Conservation (phyloP, 495 filamentous ascomycete species). For the Aspergillus funiculosus region DNA sequence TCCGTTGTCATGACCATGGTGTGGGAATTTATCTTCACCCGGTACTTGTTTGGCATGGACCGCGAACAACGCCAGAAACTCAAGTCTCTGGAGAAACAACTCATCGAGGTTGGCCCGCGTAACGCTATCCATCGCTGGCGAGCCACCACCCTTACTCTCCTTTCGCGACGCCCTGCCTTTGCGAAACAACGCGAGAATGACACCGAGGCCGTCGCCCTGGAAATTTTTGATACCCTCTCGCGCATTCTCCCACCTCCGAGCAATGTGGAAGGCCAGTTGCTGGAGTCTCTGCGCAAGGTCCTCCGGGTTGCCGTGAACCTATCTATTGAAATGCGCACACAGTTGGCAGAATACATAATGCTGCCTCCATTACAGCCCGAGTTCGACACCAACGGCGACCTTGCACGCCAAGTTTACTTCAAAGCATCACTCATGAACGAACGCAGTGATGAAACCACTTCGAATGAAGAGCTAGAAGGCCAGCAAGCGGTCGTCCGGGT, state of each 20-base stretch:
- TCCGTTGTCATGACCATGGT: conserved; percentile 96
- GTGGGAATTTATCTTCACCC: conserved; percentile 95
- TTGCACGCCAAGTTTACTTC: conserved; percentile 75
- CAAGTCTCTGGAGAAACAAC: conserved; percentile 82
- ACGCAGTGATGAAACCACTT: conserved; percentile 60
- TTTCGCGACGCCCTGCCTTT: conserved; percentile 71
- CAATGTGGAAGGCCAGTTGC: conserved; percentile 65
- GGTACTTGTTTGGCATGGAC: conserved; percentile 98
- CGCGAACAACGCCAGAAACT: conserved; percentile 94
- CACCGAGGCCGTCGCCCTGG: conserved; percentile 81
- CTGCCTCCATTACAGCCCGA: conserved; percentile 90
- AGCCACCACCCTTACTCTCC: conserved; percentile 82
- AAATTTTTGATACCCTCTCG: conserved; percentile 72
- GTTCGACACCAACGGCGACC: conserved; percentile 87
- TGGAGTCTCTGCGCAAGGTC: conserved; percentile 75
- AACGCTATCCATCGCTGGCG: conserved; percentile 92
- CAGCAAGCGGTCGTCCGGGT: conserved; percentile 74
- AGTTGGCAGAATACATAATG: conserved; percentile 95
- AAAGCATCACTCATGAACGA: conserved; percentile 92
- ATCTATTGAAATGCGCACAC: conserved; percentile 92
- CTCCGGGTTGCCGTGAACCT: conserved; percentile 77
- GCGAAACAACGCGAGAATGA: conserved; percentile 70
- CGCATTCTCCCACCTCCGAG: conserved; percentile 78
- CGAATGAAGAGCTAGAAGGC: conserved; percentile 71
- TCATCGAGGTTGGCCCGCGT: conserved; percentile 77